phyloP scores from a whole-genome alignment of 208 protist genomes.

The Leishmania martiniquensis region DNA sequence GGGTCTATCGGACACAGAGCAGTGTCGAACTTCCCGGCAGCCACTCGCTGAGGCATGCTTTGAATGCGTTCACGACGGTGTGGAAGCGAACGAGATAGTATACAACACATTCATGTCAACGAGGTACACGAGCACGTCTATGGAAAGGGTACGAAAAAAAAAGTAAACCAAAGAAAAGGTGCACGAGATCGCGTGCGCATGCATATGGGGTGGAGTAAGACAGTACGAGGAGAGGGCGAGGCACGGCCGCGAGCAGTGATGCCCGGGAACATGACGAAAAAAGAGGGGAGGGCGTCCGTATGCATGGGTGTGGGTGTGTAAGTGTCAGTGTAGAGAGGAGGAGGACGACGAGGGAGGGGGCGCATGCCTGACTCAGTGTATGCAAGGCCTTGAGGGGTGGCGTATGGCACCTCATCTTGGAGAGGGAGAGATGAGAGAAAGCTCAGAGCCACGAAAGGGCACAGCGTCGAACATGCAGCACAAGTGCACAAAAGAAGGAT shows the following conservation, averaged over 20 bases:
- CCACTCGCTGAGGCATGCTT: neutral
- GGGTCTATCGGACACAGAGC: neutral
- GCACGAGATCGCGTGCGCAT: neutral
- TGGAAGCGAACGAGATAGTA: neutral
- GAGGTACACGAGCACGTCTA: conserved; percentile 1
- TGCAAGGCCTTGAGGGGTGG: neutral
- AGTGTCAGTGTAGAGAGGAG: too few species aligned
- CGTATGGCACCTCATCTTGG: neutral
- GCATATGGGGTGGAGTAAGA: neutral
- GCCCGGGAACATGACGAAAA: neutral
- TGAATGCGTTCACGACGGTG: neutral
- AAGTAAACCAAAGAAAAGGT: neutral
- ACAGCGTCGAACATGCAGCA: too few species aligned
- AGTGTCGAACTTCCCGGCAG: neutral
- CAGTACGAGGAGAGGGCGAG: neutral
- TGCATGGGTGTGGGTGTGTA: neutral
- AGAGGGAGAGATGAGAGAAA: conserved; percentile 19
- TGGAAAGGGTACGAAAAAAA: neutral
- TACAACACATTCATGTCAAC: conserved; percentile 1
- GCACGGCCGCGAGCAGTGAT: neutral
- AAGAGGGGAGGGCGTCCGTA: neutral
- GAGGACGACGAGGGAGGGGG: too few species aligned
- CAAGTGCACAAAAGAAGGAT: conserved; percentile 1
- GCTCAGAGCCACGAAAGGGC: neutral
- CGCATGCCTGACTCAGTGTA: neutral